Percentiles rank a stretch among this genome's conserved stretches.
These are phyloP conservation scores for Sporothrix globosa DNA, from an alignment of 2,329 filamentous ascomycete genomes.

Conservation along the genomic window DNA sequence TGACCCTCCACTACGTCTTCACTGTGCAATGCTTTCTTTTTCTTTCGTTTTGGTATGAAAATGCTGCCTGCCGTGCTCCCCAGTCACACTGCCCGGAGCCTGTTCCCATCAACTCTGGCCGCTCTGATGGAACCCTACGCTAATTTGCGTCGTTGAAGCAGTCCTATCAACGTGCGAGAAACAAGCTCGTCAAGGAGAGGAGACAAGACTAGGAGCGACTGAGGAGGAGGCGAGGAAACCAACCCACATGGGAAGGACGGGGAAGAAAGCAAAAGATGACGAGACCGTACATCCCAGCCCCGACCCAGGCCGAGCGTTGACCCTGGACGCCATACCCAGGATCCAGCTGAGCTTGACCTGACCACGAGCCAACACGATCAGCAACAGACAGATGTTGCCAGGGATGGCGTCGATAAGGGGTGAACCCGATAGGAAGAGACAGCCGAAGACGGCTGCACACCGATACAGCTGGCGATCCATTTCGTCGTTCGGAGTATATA, in stretches of 20 bases:
- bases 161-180: too few species aligned
- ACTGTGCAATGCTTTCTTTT: background rate
- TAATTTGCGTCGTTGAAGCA: too few species aligned
- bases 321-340: background rate
- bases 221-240: too few species aligned
- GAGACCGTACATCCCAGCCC: background rate
- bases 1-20: background rate
- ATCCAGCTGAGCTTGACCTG: background rate
- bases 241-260: too few species aligned
- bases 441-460: background rate
- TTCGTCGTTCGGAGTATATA: background rate
- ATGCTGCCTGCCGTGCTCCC: conserved; percentile 3
- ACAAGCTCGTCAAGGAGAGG: too few species aligned
- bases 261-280: too few species aligned
- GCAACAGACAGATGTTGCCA: background rate
- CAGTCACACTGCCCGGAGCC: background rate
- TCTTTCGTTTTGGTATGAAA: background rate
- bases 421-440: background rate
- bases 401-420: background rate
- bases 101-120: background rate
- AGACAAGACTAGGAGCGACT: too few species aligned
- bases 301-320: background rate
- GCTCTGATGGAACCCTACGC: too few species aligned
- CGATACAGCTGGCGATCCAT: background rate
- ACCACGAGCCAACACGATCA: background rate